Evolutionary conservation across 331 rosid genomes (phyloP).

Genomic region (Rhamnella rubrinervis): DNA sequence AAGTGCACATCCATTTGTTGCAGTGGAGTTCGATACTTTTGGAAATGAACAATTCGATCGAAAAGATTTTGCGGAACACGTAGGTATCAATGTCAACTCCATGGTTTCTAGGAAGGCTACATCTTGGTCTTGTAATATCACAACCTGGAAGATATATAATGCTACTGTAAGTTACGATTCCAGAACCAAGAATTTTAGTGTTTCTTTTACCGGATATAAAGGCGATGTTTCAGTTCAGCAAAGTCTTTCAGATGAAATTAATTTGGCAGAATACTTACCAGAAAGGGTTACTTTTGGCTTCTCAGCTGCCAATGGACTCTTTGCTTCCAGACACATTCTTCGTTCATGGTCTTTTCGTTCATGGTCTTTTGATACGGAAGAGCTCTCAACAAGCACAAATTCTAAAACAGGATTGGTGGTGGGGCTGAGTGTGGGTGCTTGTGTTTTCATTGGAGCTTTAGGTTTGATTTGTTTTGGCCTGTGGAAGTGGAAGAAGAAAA

Average conservation of each 20-base stretch:
- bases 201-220: conserved; percentile 22
- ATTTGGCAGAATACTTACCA: conserved; percentile 32
- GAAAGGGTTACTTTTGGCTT: conserved; percentile 29
- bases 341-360: neutral
- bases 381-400: neutral
- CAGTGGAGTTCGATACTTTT: conserved; percentile 48
- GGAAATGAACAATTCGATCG: conserved; percentile 12
- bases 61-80: conserved; percentile 18
- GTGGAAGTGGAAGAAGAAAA: conserved; percentile 8
- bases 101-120: neutral
- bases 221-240: neutral
- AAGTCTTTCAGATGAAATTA: conserved; percentile 7
- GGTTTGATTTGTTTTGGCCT: conserved; percentile 5
- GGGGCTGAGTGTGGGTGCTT: conserved; percentile 10
- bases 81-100: conserved; percentile 34
- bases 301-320: conserved; percentile 3
- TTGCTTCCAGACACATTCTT: conserved; percentile 1
- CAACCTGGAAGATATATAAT: neutral
- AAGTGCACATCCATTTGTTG: conserved; percentile 30
- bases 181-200: conserved; percentile 1
- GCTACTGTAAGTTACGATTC: conserved; percentile 6
- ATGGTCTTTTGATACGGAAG: neutral
- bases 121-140: conserved; percentile 28
- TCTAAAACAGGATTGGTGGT: neutral
- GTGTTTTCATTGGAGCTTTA: no score